Base-by-base conservation (phyloP, 371 early-diverging fungal genomes). In the Apophysomyces ossiformis region DNA sequence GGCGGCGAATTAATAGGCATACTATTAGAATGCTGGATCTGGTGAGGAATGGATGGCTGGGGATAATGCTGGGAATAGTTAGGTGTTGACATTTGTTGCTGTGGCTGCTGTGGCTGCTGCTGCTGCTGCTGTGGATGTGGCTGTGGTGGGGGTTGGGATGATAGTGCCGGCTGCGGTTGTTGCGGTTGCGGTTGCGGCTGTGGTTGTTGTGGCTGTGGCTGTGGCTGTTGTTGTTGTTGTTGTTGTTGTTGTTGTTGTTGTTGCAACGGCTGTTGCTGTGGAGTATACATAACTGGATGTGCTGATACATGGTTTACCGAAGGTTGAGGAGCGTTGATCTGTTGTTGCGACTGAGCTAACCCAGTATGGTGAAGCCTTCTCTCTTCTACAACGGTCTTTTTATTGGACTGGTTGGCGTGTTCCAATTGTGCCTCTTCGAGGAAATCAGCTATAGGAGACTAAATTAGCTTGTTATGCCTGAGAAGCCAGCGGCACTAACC, bases 371-470 rank as follows among this genome's bases (percentile, higher is more conserved):
- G 37, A 13, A 35, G n/a, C 45, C n/a, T 13, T 45, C 18, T 18
- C 44, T 54, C 37, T 61, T 44, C 21, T 60, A 57, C 37, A 56
- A 39, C 45, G 26, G 37, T 21, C 57, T 26, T 38, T 38, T 37
- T 45, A 18, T 13, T 45, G 16, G 46, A 13, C 7, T 45, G 46
- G 46, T 45, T 45, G 6, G 46, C 46, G 13, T 45, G 8, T 13
- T 45, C 46, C n/a, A 45, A n/a, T 13, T 45, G 46, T 18, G 46
- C 13, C 26, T 61, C 65, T 37, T 57, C 69, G 21, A 65, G 37
- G 36, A 69, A 64, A 18, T 65, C 61, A 57, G 69, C 69, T 69
- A 65, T 43, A 61, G n/a, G 16, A 26, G 32, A 26, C 32, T 26
- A 26, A 26, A 1, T 26, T 26, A 26, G 32, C 32, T 2, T 26